These are phyloP conservation scores for Yamadazyma dushanensis DNA, from an alignment of 1,139 yeast genomes.

Conservation along the genomic window DNA sequence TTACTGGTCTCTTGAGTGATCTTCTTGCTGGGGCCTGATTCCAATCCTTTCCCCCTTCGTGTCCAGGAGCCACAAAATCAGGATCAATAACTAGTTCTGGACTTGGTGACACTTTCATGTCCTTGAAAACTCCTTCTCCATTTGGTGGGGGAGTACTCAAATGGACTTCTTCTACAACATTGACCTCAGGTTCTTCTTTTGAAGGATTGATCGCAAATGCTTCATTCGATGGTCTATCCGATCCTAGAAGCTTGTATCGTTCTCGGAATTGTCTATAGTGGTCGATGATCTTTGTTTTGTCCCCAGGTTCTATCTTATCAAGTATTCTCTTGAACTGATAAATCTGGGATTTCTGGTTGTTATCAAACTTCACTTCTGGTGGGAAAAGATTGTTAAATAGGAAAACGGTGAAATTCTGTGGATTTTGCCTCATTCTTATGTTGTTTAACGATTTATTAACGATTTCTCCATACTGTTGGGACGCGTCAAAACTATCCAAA, in stretches of 20 bases:
- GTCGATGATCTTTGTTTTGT: background rate
- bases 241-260: background rate
- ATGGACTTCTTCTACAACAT: too few species aligned
- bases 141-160: too few species aligned
- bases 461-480: background rate
- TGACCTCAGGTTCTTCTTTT: too few species aligned
- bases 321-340: constrained; percentile 6
- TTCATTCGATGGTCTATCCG: constrained; percentile 7
- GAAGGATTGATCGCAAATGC: constrained; percentile 6
- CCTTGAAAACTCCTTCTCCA: too few species aligned
- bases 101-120: too few species aligned
- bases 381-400: constrained; percentile 7
- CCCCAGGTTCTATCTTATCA: background rate
- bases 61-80: too few species aligned
- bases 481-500: background rate
- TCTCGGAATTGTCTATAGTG: background rate
- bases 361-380: constrained; percentile 2
- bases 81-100: too few species aligned
- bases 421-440: background rate
- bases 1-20: too few species aligned
- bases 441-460: constrained; percentile 3
- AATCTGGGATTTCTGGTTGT: constrained; percentile 7
- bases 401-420: constrained; percentile 1
- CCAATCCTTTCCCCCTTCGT: too few species aligned
- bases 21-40: too few species aligned